Percentiles rank a stretch among this genome's conserved stretches.
phyloP scores from a whole-genome alignment of 208 protist species.

The Histomonas meleagridis region DNA sequence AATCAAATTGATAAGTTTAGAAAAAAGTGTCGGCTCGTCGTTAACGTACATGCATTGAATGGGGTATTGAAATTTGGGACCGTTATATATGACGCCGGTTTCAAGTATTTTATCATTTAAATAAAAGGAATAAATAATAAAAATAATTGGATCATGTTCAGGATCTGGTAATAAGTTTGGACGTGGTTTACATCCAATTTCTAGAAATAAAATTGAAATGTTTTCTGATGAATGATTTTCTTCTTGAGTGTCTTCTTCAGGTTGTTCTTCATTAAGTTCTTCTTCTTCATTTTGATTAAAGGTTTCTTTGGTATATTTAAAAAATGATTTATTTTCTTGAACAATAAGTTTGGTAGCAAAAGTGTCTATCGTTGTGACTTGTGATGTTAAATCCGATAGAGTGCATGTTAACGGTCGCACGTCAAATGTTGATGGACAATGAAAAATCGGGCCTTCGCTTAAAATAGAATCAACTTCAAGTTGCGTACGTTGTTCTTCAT shows the following conservation, averaged over 20 bases:
- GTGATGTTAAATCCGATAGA: not conserved
- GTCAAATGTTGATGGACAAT: not conserved
- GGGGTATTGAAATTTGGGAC: not conserved
- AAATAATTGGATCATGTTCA: not conserved
- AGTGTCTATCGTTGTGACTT: not conserved
- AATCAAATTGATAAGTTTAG: not conserved
- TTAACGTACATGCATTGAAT: not conserved
- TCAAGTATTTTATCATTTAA: not conserved
- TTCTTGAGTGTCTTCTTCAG: not conserved
- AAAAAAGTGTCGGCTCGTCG: not conserved
- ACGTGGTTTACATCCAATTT: not conserved
- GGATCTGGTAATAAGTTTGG: not conserved
- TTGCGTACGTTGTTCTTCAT: not conserved
- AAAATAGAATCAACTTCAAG: slow-evolving; percentile 1
- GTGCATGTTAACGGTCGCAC: not conserved
- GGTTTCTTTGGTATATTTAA: not conserved
- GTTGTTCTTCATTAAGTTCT: not conserved
- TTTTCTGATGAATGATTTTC: not conserved
- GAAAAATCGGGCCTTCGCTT: not conserved
- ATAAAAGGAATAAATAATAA: not conserved
- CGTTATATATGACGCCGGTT: not conserved
- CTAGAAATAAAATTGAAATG: not conserved
- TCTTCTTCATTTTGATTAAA: not conserved
- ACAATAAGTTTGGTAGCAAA: not conserved
- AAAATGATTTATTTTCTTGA: not conserved